Conservation (phyloP, 257 asterid species). For the Voacanga thouarsii region DNA sequence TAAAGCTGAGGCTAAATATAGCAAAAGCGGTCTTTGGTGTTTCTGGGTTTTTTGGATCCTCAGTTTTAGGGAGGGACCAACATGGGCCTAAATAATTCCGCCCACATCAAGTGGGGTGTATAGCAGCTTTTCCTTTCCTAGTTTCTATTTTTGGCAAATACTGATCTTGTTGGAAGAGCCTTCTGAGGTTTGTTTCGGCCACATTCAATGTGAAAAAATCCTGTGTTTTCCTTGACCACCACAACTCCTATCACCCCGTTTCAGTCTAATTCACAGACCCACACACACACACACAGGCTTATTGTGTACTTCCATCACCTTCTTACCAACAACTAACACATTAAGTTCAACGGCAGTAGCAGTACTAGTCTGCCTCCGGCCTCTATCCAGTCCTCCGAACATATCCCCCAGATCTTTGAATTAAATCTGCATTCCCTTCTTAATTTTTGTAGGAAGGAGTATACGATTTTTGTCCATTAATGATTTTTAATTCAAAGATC, state of each 20-base stretch:
- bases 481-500: too few species aligned
- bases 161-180: slow-evolving; percentile 15
- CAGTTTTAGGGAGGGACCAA: slow-evolving; percentile 9
- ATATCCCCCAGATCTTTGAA: background rate
- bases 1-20: slow-evolving; percentile 17
- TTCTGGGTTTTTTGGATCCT: slow-evolving; percentile 7
- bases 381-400: background rate
- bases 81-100: slow-evolving; percentile 17
- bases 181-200: slow-evolving; percentile 13
- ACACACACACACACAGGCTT: background rate
- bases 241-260: background rate
- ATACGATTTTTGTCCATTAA: too few species aligned
- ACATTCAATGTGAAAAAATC: slow-evolving; percentile 1
- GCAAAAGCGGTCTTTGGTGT: background rate
- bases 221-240: slow-evolving; percentile 8
- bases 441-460: too few species aligned
- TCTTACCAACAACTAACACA: background rate
- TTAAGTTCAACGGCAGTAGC: background rate
- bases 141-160: slow-evolving; percentile 27
- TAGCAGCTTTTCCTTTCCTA: slow-evolving; percentile 1
- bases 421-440: background rate
- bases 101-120: slow-evolving; percentile 15
- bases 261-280: background rate
- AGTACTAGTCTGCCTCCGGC: background rate
- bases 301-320: background rate